phyloP scores from a whole-genome alignment of 2,329 filamentous ascomycete species.

The Pseudopyricularia cyperi region DNA sequence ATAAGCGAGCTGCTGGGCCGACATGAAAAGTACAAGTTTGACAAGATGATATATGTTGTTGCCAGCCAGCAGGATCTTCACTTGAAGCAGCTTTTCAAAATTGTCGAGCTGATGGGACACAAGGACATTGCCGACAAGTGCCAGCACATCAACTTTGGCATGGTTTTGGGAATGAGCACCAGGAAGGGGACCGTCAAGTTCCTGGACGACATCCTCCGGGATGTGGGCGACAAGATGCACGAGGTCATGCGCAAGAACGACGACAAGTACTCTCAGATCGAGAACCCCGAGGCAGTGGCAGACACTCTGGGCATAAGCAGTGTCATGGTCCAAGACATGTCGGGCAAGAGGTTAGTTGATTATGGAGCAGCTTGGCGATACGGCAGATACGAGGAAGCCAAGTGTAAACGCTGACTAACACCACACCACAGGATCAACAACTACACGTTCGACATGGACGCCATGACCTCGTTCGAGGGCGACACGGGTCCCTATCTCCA shows the following conservation, averaged over 20 bases:
- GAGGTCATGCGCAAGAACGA: constrained; percentile 89
- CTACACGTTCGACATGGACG: constrained; percentile 65
- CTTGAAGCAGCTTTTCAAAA: constrained; percentile 64
- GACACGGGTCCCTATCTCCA: constrained; percentile 79
- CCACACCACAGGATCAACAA: constrained; percentile 43
- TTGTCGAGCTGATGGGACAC: constrained; percentile 58
- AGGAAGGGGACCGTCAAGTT: constrained; percentile 65
- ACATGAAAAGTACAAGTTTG: constrained; percentile 49
- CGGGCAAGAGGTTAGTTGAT: constrained; percentile 64
- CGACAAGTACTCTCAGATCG: constrained; percentile 81
- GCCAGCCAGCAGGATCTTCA: constrained; percentile 61
- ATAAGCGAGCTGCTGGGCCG: constrained; percentile 62
- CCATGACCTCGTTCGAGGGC: constrained; percentile 74
- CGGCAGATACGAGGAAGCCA: too few relatives aligned
- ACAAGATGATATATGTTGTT: constrained; percentile 72
- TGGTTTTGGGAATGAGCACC: constrained; percentile 59
- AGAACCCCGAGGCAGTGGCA: constrained; percentile 66
- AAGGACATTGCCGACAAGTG: constrained; percentile 54
- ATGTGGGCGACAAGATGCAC: constrained; percentile 92
- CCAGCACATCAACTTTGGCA: constrained; percentile 64
- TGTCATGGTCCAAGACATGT: constrained; percentile 98
- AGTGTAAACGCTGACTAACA: too few relatives aligned
- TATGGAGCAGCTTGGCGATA: background rate
- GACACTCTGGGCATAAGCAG: constrained; percentile 86
- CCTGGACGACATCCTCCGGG: constrained; percentile 57